Percentiles rank a stretch among this genome's conserved stretches.
Evolutionary conservation across 1,284 basidiomycete genomes (phyloP).

Genomic region (Irpex sp.): DNA sequence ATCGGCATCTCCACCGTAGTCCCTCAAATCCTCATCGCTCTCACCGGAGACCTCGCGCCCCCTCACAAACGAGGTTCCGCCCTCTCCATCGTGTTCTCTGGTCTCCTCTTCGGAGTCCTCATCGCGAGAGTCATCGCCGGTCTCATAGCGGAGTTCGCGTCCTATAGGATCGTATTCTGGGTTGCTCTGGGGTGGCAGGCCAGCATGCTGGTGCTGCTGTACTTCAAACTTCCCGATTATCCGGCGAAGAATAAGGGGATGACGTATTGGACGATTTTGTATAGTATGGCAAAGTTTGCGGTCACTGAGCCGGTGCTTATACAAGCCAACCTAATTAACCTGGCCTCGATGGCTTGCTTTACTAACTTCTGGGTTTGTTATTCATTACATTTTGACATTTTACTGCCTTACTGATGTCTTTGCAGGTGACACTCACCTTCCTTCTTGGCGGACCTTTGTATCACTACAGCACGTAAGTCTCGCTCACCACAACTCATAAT

Average conservation of each 20-base stretch:
- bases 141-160: constrained; percentile 52
- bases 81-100: constrained; percentile 59
- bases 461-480: constrained; percentile 41
- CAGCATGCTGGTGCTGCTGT: constrained; percentile 44
- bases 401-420: background rate
- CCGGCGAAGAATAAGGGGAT: constrained; percentile 51
- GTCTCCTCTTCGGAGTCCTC: constrained; percentile 58
- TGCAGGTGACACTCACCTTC: constrained; percentile 48
- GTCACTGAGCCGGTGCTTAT: constrained; percentile 60
- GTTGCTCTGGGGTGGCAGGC: constrained; percentile 49
- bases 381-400: background rate
- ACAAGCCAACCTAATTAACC: constrained; percentile 51
- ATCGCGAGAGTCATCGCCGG: constrained; percentile 57
- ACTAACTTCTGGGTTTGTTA: constrained; percentile 48
- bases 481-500: too few species aligned
- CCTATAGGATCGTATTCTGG: constrained; percentile 58
- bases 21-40: constrained; percentile 56
- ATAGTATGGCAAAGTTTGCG: constrained; percentile 54
- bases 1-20: constrained; percentile 53
- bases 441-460: constrained; percentile 54
- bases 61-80: constrained; percentile 53
- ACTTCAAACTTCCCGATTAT: constrained; percentile 57
- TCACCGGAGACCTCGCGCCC: constrained; percentile 62
- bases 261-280: constrained; percentile 53
- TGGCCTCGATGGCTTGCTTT: constrained; percentile 47